Conservation (phyloP, 768 basidiomycete species). For the Rossbeevera mucosa region DNA sequence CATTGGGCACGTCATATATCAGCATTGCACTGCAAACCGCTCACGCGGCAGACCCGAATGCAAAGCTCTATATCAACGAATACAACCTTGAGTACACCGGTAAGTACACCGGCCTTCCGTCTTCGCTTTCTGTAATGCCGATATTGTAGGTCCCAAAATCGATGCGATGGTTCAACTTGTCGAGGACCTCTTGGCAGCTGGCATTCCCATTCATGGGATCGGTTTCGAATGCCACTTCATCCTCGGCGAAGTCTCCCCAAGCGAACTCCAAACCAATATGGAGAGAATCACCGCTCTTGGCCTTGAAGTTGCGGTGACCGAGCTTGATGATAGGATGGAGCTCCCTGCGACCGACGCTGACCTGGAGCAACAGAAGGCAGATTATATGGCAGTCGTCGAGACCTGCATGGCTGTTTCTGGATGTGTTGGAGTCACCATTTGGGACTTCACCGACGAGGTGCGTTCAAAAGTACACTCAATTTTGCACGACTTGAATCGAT, state of each 20-base stretch:
- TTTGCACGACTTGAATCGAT: slow-evolving; percentile 13
- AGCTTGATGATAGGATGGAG: slow-evolving; percentile 61
- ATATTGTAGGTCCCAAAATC: slow-evolving; percentile 21
- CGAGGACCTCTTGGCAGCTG: slow-evolving; percentile 40
- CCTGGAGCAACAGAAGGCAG: slow-evolving; percentile 50
- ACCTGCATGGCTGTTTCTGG: slow-evolving; percentile 43
- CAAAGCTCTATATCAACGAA: slow-evolving; percentile 33
- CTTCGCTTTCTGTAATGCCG: neutral
- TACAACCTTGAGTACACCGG: slow-evolving; percentile 24
- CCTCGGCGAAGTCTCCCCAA: slow-evolving; percentile 49
- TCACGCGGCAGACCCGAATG: slow-evolving; percentile 26
- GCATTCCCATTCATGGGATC: slow-evolving; percentile 56
- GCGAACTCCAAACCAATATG: slow-evolving; percentile 43
- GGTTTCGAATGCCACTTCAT: slow-evolving; percentile 60
- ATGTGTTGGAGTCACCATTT: slow-evolving; percentile 38
- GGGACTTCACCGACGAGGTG: slow-evolving; percentile 40
- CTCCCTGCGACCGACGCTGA: slow-evolving; percentile 44
- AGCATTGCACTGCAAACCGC: slow-evolving; percentile 42
- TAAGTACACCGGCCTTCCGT: slow-evolving; percentile 11
- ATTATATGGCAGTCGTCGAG: slow-evolving; percentile 53
- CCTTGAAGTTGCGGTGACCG: slow-evolving; percentile 64
- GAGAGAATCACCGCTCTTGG: slow-evolving; percentile 54
- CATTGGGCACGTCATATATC: slow-evolving; percentile 47
- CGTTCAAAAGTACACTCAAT: neutral
- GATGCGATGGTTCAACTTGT: slow-evolving; percentile 54